Conservation (phyloP, 1,284 basidiomycete genomes). For the Sphagnurus paluster region DNA sequence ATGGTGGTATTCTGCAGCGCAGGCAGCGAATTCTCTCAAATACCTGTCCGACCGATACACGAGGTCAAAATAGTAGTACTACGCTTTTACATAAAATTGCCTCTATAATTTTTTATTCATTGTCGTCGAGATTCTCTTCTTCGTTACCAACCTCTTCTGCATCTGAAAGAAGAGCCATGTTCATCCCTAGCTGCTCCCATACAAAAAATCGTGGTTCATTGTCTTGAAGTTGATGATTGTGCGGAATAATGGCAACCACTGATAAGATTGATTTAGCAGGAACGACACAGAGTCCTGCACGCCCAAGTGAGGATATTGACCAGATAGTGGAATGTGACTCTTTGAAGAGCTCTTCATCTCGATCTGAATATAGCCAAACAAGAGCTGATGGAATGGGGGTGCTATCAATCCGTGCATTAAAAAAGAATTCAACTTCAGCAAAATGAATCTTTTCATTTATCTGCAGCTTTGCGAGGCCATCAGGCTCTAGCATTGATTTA, state of each 20-base stretch:
- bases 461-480: constrained; percentile 1
- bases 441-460: constrained; percentile 6
- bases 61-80: not conserved
- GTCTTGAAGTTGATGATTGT: not conserved
- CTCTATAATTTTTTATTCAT: too few relatives aligned
- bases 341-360: constrained; percentile 6
- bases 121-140: too few relatives aligned
- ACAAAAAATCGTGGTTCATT: not conserved
- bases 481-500: not conserved
- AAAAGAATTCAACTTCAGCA: constrained; percentile 27
- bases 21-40: not conserved
- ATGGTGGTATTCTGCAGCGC: not conserved
- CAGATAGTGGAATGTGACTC: constrained; percentile 10
- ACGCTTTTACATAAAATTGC: not conserved
- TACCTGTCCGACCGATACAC: too few relatives aligned
- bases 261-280: constrained; percentile 2
- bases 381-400: constrained; percentile 7
- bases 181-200: constrained; percentile 1
- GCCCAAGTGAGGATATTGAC: not conserved
- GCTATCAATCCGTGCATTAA: not conserved
- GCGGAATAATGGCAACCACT: constrained; percentile 5
- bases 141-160: not conserved
- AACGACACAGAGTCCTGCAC: not conserved
- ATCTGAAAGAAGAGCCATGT: constrained; percentile 1
- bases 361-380: constrained; percentile 7